These are phyloP conservation scores for Vaccinium darrowii DNA, from an alignment of 148 eudicot species.

Conservation along the genomic window DNA sequence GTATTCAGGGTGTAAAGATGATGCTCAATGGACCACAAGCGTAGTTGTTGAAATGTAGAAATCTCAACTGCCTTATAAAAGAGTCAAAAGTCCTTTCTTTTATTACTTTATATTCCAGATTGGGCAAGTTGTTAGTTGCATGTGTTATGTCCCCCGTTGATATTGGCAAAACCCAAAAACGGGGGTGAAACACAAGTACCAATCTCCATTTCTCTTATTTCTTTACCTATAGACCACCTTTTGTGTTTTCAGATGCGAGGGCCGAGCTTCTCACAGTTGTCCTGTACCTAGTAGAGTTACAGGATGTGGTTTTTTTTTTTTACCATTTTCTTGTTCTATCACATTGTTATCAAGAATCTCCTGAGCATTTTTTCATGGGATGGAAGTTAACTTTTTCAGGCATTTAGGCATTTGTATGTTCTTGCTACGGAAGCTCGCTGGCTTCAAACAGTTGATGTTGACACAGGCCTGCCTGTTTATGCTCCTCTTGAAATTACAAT, in stretches of 20 bases:
- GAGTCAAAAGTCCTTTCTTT: neutral
- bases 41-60: neutral
- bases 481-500: slow-evolving; percentile 91
- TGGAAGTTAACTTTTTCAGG: slow-evolving; percentile 40
- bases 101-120: neutral
- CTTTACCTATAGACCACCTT: neutral
- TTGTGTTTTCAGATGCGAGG: neutral
- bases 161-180: neutral
- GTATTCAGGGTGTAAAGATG: neutral
- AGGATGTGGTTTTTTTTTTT: neutral
- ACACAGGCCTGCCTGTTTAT: slow-evolving; percentile 90
- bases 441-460: slow-evolving; percentile 95
- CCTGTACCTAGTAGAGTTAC: neutral
- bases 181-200: neutral
- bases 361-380: neutral
- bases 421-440: slow-evolving; percentile 98
- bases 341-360: neutral
- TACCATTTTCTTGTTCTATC: neutral
- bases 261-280: neutral
- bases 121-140: neutral
- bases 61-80: neutral
- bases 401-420: slow-evolving; percentile 94
- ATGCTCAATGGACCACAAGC: neutral
- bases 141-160: neutral
- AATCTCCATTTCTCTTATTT: neutral